phyloP scores from a whole-genome alignment of 352 stramenopile genomes.

The Phytophthora europaea region DNA sequence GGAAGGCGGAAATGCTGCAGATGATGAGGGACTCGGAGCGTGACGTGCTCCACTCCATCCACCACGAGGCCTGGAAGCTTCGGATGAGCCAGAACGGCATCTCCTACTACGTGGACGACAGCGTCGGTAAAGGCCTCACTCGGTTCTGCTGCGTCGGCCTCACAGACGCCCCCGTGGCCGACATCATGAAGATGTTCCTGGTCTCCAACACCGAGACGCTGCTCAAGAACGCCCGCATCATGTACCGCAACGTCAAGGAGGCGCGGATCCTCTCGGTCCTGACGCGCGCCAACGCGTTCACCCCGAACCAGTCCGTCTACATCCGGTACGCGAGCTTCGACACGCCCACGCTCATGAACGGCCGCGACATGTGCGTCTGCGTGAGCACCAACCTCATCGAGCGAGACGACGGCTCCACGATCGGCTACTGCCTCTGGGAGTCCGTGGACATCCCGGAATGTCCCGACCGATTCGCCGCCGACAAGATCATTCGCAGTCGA shows the following conservation, averaged over 20 bases:
- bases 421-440: slow-evolving; percentile 71
- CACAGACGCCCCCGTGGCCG: slow-evolving; percentile 43
- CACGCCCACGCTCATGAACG: slow-evolving; percentile 50
- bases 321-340: slow-evolving; percentile 51
- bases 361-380: slow-evolving; percentile 47
- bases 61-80: slow-evolving; percentile 39
- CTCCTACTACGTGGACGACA: slow-evolving; percentile 61
- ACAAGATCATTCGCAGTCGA: slow-evolving; percentile 50
- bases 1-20: slow-evolving; percentile 33
- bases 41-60: slow-evolving; percentile 34
- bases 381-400: slow-evolving; percentile 41
- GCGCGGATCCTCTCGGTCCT: slow-evolving; percentile 58
- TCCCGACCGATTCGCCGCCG: slow-evolving; percentile 32
- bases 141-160: slow-evolving; percentile 63
- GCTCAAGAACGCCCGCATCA: slow-evolving; percentile 57
- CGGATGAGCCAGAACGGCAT: slow-evolving; percentile 47
- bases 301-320: slow-evolving; percentile 44
- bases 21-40: slow-evolving; percentile 33
- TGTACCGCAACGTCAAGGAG: slow-evolving; percentile 63
- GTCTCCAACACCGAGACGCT: slow-evolving; percentile 50
- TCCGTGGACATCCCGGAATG: slow-evolving; percentile 57
- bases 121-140: slow-evolving; percentile 43
- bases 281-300: slow-evolving; percentile 22
- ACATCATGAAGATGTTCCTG: slow-evolving; percentile 65
- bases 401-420: slow-evolving; percentile 40